Evolutionary conservation across 495 filamentous ascomycete genomes (phyloP).

Genomic region (Lasiosphaeria miniovina): DNA sequence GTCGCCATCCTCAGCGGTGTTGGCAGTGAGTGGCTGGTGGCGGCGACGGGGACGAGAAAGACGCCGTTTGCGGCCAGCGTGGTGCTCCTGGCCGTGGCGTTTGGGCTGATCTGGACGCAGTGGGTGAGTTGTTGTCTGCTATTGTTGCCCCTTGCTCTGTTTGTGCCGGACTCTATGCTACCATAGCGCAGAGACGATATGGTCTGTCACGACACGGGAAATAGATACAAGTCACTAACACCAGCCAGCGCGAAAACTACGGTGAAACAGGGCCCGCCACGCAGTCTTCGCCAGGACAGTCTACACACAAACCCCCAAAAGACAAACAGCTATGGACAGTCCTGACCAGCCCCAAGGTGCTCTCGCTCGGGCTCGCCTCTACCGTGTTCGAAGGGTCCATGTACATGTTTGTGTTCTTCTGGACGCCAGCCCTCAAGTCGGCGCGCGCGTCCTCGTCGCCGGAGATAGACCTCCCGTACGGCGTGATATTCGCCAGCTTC

Average conservation of each 20-base stretch:
- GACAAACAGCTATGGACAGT: conserved; percentile 20
- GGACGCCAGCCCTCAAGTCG: conserved; percentile 48
- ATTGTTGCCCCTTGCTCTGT: background rate
- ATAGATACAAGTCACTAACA: too few relatives aligned
- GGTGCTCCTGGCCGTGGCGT: conserved; percentile 38
- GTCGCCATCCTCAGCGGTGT: conserved; percentile 53
- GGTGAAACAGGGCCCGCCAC: conserved; percentile 28
- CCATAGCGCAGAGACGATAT: too few relatives aligned
- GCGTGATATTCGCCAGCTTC: conserved; percentile 55
- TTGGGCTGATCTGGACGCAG: conserved; percentile 37
- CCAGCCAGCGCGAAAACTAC: conserved; percentile 44
- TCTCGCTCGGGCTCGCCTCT: conserved; percentile 46
- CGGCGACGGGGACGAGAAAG: conserved; percentile 45
- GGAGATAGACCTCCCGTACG: conserved; percentile 44
- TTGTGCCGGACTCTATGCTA: background rate
- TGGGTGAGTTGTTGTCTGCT: conserved; percentile 42
- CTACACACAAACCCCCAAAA: background rate
- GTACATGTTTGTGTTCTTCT: conserved; percentile 60
- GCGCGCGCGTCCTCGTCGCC: conserved; percentile 24
- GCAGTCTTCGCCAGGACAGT: background rate
- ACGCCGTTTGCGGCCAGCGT: conserved; percentile 48
- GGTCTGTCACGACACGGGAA: too few relatives aligned
- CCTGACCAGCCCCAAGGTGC: conserved; percentile 37
- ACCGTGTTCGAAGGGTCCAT: conserved; percentile 57
- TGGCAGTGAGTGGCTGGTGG: conserved; percentile 48